Percentiles rank a stretch among this genome's conserved stretches.
These are phyloP conservation scores for Zangia roseola DNA, from an alignment of 768 basidiomycete species.

Conservation along the genomic window DNA sequence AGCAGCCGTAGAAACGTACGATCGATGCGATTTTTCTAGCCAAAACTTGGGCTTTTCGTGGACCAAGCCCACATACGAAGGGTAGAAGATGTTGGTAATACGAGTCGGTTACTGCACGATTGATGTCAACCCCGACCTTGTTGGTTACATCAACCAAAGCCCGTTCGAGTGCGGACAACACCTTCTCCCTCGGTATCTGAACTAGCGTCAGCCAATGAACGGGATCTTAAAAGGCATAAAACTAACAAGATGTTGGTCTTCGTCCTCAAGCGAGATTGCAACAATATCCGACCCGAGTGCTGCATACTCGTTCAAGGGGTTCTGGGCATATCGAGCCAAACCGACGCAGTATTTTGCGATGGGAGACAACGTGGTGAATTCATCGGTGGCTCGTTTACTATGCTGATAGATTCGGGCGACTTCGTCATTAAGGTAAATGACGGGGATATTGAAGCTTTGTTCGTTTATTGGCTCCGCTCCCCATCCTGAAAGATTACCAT, in stretches of 20 bases:
- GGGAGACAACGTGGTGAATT: constrained; percentile 74
- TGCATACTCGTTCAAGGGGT: constrained; percentile 91
- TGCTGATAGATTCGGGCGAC: constrained; percentile 94
- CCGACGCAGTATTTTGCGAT: constrained; percentile 92
- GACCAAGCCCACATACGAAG: constrained; percentile 91
- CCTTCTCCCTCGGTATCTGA: constrained; percentile 86
- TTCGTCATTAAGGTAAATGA: constrained; percentile 86
- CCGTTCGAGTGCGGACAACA: constrained; percentile 78
- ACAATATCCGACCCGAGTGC: constrained; percentile 84
- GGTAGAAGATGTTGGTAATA: constrained; percentile 90
- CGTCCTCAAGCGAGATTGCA: constrained; percentile 80
- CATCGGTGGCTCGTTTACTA: constrained; percentile 78
- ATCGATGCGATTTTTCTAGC: constrained; percentile 76
- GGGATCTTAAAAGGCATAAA: background rate
- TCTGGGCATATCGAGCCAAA: constrained; percentile 89
- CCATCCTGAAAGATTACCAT: constrained; percentile 21
- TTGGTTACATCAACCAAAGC: constrained; percentile 89
- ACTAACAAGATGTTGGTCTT: constrained; percentile 81
- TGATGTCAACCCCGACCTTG: constrained; percentile 94
- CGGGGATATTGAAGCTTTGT: constrained; percentile 58
- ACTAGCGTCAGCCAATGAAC: constrained; percentile 4
- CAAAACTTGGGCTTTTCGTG: constrained; percentile 85
- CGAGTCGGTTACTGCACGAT: constrained; percentile 81
- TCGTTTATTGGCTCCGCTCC: constrained; percentile 35
- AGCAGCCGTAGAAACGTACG: constrained; percentile 43